Conservation (phyloP, 257 asterid species). For the Osmanthus fragrans region DNA sequence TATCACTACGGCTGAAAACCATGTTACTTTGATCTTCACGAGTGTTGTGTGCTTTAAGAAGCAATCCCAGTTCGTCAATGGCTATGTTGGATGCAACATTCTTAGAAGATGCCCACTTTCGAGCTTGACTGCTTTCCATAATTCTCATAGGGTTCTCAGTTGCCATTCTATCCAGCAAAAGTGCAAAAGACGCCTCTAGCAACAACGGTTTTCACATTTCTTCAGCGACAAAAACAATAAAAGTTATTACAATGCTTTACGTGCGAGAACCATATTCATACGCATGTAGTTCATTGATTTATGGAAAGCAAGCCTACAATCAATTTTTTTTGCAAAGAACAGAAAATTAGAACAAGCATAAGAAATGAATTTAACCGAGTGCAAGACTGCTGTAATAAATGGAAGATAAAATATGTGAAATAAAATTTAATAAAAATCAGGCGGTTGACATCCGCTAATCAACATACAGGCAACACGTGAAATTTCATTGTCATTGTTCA, state of each 20-base stretch:
- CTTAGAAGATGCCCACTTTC: conserved; percentile 62
- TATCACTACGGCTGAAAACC: conserved; percentile 75
- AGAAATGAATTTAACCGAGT: neutral
- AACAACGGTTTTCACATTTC: conserved; percentile 33
- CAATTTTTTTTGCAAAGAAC: neutral
- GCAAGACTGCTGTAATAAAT: neutral
- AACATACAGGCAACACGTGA: neutral
- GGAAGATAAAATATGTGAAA: neutral
- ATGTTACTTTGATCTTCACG: conserved; percentile 43
- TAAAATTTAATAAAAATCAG: neutral
- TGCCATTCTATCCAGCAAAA: conserved; percentile 48
- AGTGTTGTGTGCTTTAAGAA: conserved; percentile 51
- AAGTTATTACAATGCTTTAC: conserved; percentile 11
- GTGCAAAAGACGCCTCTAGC: conserved; percentile 15
- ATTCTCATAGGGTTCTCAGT: conserved; percentile 85
- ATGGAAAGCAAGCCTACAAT: neutral
- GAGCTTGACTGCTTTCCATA: conserved; percentile 50
- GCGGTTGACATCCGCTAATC: neutral
- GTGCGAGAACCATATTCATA: neutral
- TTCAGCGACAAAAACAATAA: conserved; percentile 22
- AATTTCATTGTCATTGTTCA: conserved; percentile 5
- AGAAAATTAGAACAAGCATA: conserved; percentile 15
- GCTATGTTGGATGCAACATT: conserved; percentile 43
- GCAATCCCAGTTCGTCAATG: conserved; percentile 68
- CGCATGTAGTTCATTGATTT: neutral